A percentile compares a stretch with the other conserved stretches of the same genome.
Evolutionary conservation across 108 stramenopile species (phyloP).

Genomic region (Stephanodiscus triporus): DNA sequence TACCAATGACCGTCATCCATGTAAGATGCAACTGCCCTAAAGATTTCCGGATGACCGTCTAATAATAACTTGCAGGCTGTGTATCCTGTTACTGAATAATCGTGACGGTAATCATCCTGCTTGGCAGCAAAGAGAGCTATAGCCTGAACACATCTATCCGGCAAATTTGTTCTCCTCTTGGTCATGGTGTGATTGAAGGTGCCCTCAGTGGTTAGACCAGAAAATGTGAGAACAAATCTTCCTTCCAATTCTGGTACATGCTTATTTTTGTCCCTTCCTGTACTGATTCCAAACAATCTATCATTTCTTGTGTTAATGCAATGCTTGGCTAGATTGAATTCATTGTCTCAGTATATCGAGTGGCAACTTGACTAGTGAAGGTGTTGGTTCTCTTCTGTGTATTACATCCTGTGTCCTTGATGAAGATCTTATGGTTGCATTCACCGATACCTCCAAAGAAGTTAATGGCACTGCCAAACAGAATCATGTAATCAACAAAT

Average conservation of each 20-base stretch:
- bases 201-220: background rate
- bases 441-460: constrained; percentile 22
- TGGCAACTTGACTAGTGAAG: constrained; percentile 12
- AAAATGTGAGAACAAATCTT: background rate
- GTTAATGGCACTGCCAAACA: constrained; percentile 9
- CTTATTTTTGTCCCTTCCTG: background rate
- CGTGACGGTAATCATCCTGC: background rate
- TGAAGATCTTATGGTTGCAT: constrained; percentile 11
- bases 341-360: background rate
- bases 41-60: background rate
- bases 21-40: background rate
- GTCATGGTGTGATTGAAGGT: background rate
- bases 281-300: background rate
- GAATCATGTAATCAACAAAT: constrained; percentile 1
- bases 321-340: background rate
- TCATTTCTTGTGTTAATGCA: background rate
- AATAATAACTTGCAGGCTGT: background rate
- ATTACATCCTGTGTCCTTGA: constrained; percentile 2
- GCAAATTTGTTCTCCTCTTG: background rate
- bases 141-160: background rate
- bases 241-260: background rate
- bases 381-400: background rate
- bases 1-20: background rate
- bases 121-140: background rate
- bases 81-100: background rate